Percentiles rank a stretch among this genome's conserved stretches.
These are phyloP conservation scores for Corinectria fuckeliana DNA, from an alignment of 2,329 filamentous ascomycete species.

Conservation along the genomic window DNA sequence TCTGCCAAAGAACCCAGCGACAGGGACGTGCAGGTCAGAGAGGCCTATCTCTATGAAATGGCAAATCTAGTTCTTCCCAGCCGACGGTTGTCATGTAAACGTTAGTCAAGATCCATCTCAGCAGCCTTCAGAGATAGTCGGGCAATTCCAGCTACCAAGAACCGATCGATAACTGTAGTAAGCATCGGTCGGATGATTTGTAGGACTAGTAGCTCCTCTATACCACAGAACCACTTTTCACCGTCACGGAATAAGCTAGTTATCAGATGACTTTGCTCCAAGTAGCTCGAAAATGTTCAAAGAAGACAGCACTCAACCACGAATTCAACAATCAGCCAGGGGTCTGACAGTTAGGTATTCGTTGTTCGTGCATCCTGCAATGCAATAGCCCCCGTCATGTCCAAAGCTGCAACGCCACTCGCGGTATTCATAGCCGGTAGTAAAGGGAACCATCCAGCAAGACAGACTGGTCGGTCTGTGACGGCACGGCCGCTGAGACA, in stretches of 20 bases:
- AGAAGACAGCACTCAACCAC: not conserved
- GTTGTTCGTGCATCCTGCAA: too few relatives aligned
- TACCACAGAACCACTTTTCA: too few relatives aligned
- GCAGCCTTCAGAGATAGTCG: too few relatives aligned
- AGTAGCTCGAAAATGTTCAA: not conserved
- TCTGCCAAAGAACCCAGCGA: not conserved
- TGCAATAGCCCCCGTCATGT: too few relatives aligned
- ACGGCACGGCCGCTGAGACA: slow-evolving; percentile 25
- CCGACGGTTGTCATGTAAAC: too few relatives aligned
- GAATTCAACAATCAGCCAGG: not conserved
- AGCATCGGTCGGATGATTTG: not conserved
- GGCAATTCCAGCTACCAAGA: too few relatives aligned
- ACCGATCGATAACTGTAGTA: too few relatives aligned
- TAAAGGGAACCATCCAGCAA: not conserved
- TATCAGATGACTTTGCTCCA: not conserved
- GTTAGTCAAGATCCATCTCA: too few relatives aligned
- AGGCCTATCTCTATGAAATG: too few relatives aligned
- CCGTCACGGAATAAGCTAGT: not conserved
- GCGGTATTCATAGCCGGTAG: not conserved
- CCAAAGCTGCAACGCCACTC: not conserved
- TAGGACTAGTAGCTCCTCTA: too few relatives aligned
- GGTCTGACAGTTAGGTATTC: too few relatives aligned
- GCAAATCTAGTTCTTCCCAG: too few relatives aligned
- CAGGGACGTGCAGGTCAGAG: not conserved
- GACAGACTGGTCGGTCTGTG: not conserved